These are phyloP conservation scores for Gastrolobium villosum DNA, from an alignment of 306 rosid species.

Conservation along the genomic window DNA sequence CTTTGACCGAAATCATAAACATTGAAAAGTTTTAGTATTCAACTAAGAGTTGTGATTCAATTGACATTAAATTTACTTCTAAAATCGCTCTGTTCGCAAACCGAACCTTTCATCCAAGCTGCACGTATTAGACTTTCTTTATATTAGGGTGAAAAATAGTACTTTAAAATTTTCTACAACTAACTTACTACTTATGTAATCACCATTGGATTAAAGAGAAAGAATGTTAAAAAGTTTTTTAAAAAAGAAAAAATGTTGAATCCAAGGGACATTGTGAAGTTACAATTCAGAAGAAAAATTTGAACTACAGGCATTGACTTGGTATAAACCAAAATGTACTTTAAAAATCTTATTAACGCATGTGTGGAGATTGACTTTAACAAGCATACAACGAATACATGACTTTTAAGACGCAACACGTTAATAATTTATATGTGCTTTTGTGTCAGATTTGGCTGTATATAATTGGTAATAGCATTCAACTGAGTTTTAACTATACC, in stretches of 20 bases:
- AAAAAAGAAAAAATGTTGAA: no score
- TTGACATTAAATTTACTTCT: not conserved
- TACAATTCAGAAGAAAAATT: slow-evolving; percentile 7
- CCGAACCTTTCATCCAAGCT: no score
- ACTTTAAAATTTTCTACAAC: no score
- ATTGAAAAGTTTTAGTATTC: not conserved
- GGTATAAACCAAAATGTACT: slow-evolving; percentile 37
- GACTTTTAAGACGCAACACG: slow-evolving; percentile 43
- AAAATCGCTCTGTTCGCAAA: not conserved
- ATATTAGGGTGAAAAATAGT: no score
- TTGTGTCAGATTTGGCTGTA: slow-evolving; percentile 28
- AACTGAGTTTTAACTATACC: not conserved
- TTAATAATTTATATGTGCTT: slow-evolving; percentile 6
- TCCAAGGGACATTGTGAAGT: slow-evolving; percentile 14
- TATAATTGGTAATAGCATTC: not conserved
- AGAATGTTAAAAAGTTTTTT: no score
- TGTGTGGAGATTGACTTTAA: slow-evolving; percentile 43
- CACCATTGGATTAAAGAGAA: no score
- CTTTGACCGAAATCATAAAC: not conserved
- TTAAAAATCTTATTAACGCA: no score
- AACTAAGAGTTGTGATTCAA: not conserved
- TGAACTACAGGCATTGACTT: slow-evolving; percentile 43
- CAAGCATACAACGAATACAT: slow-evolving; percentile 10
- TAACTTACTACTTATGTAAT: no score
- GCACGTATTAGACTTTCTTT: no score